Evolutionary conservation across 345 rosid species (phyloP).

Genomic region (Moricandia moricandioides): DNA sequence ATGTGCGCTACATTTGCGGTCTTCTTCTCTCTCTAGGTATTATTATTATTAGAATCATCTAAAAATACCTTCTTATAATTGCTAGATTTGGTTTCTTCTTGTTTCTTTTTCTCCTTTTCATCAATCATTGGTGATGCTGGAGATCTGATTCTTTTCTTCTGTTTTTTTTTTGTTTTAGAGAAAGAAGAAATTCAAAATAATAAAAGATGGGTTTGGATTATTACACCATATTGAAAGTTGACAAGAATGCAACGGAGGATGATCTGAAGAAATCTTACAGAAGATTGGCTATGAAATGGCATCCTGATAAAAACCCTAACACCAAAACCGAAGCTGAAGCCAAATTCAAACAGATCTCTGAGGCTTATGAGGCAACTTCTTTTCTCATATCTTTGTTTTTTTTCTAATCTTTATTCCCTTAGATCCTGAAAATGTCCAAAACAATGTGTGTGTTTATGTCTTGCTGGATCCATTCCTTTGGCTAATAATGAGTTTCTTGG

Average conservation of each 20-base stretch:
- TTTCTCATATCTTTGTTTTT: neutral
- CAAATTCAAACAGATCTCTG: slow-evolving; percentile 92
- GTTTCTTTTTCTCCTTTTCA: neutral
- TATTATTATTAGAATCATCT: slow-evolving; percentile 27
- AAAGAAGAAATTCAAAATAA: neutral
- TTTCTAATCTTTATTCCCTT: neutral
- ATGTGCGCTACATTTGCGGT: slow-evolving; percentile 16
- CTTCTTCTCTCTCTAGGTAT: neutral
- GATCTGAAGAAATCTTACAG: slow-evolving; percentile 86
- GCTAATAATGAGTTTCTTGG: slow-evolving; percentile 21
- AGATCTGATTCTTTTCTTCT: slow-evolving; percentile 22
- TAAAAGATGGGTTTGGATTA: slow-evolving; percentile 79
- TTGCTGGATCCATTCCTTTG: slow-evolving; percentile 4
- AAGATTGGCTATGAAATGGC: slow-evolving; percentile 97
- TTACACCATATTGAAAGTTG: slow-evolving; percentile 67
- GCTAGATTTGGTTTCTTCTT: neutral
- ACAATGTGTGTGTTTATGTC: neutral
- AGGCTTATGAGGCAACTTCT: slow-evolving; percentile 77
- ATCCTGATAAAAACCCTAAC: slow-evolving; percentile 89
- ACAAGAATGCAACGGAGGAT: slow-evolving; percentile 77
- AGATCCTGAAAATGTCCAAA: neutral
- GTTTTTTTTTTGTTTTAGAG: slow-evolving; percentile 6
- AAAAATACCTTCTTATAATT: neutral
- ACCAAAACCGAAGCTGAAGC: slow-evolving; percentile 88
- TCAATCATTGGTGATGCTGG: neutral